Base-by-base conservation (phyloP, 2,329 filamentous ascomycete species). In the Triangularia verruculosa region DNA sequence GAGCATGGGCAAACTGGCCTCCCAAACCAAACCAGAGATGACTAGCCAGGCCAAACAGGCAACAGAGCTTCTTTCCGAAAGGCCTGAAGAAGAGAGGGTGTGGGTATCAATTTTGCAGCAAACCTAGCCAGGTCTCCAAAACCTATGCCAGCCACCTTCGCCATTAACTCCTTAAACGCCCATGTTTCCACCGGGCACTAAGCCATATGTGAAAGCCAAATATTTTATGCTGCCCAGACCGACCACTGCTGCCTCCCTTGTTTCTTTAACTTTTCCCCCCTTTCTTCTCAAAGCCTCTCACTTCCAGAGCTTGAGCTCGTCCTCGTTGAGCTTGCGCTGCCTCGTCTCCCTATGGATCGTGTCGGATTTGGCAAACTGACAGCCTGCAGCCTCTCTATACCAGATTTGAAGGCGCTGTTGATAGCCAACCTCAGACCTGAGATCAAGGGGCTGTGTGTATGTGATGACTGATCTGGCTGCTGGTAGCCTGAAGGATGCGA, bases 391-490 rank as follows among this genome's bases (percentile, higher is more conserved):
- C 15, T 51, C n/a, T 64, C 58, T 30, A 61, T 7, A 6, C 62
- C 58, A 1, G 53, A 34, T 25, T 43, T 61, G 15, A 55, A 32
- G n/a, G 58, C 62, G 3, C 52, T 56, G 27, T 39, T 57, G 13
- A 64, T 30, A 17, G 62, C 62, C n/a, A 57, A 3, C 27, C 34
- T 54, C n/a, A 64, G 22, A 7, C 62, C 62, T 22, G 62, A 64
- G 20, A 64, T 57, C 17, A 57, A 61, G 3, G 62, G 62, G 53
- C 27, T 64, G 52, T 64, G 62, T 30, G 17, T 30, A 60, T 6
- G 57, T 51, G 59, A 17, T 63, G 47, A n/a, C 20, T 39, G 52
- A 47, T 47, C 25, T 53, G 25, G 15, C n/a, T 57, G 56, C 13
- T n/a, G 22, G 9, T 28, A 54, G 13, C 17, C 15, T 11, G 55